Conservation (phyloP, 108 stramenopile genomes). For the Cyclotella atomus region DNA sequence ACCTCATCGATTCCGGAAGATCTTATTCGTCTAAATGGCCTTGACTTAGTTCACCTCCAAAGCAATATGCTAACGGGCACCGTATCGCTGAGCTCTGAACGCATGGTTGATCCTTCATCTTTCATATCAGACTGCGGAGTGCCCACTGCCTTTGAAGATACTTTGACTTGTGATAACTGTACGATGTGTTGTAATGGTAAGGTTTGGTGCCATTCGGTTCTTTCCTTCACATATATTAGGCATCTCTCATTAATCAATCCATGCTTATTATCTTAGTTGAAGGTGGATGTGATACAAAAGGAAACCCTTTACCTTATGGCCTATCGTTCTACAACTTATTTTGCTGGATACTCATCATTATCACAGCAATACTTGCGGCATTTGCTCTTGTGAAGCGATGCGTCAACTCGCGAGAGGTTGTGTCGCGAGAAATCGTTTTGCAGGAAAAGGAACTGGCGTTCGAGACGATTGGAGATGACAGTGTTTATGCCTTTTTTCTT, state of each 20-base stretch:
- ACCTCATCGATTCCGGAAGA: constrained; percentile 28
- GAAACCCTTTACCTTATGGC: not conserved
- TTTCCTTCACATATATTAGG: not conserved
- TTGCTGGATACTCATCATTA: not conserved
- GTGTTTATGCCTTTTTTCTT: constrained; percentile 29
- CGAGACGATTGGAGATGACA: constrained; percentile 9
- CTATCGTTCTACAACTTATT: not conserved
- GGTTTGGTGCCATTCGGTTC: not conserved
- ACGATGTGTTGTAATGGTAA: constrained; percentile 38
- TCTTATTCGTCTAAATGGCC: not conserved
- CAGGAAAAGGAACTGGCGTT: constrained; percentile 5
- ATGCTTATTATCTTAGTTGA: too few species aligned
- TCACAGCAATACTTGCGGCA: not conserved
- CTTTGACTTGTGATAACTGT: constrained; percentile 14
- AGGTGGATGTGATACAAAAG: constrained; percentile 1
- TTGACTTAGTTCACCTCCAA: constrained; percentile 28
- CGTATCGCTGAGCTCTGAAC: not conserved
- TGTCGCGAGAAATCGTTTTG: too few species aligned
- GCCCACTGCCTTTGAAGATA: constrained; percentile 25
- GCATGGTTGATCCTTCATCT: not conserved
- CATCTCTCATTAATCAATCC: not conserved
- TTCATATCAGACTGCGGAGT: constrained; percentile 43
- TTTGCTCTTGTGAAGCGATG: not conserved
- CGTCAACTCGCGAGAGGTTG: too few species aligned
- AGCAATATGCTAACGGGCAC: constrained; percentile 21